Base-by-base conservation (phyloP, 768 basidiomycete species). In the Exsudoporus frostii region DNA sequence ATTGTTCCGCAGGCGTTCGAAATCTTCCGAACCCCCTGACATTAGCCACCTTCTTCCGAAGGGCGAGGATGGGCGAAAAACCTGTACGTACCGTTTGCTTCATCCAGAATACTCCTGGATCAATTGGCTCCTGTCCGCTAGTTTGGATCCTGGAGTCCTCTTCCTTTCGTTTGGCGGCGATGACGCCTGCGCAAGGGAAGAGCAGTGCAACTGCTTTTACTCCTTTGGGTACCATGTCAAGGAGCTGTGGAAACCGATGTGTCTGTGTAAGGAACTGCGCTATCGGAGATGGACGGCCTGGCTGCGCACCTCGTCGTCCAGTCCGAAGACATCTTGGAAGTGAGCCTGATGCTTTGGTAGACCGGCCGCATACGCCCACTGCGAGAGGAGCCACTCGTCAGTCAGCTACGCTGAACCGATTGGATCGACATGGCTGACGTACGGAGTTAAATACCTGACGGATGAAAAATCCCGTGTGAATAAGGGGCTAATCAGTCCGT, bases 1-100 rank as follows among this genome's bases (percentile, higher is more conserved):
- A 95, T 93, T 0, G 92, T 92, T 4, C 92, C 92, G 63, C 92
- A 93, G 0, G 92, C 91, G 61, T 93, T 93, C 5, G 76, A 68
- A 51, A 92, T 92, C 88, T 90, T 49, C 20, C 46, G 17, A n/a
- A 34, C 5, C 52, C 24, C 17, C 17, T 9, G 36, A 19, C n/a
- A 32, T 51, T 45, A 48, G 54, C 25, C 13, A 40, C 20, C 9
- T 6, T 14, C 10, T 25, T 10, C n/a, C n/a, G n/a, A 37, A 34
- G 1, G 4, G 17, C 7, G 13, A 48, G 20, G 20, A 5, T 2
- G 27, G 42, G 14, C n/a, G n/a, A n/a, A n/a, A 3, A 41, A 29
- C 38, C 11, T 8, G 27, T 27, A 65, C 79, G 30, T 51, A 91
- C 92, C 47, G 89, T 96, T 68, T 97, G 94, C 68, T 92, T 92